Percentiles rank a stretch among this genome's conserved stretches.
Conservation (phyloP, 129 eudicot genomes). For the Centella asiatica region DNA sequence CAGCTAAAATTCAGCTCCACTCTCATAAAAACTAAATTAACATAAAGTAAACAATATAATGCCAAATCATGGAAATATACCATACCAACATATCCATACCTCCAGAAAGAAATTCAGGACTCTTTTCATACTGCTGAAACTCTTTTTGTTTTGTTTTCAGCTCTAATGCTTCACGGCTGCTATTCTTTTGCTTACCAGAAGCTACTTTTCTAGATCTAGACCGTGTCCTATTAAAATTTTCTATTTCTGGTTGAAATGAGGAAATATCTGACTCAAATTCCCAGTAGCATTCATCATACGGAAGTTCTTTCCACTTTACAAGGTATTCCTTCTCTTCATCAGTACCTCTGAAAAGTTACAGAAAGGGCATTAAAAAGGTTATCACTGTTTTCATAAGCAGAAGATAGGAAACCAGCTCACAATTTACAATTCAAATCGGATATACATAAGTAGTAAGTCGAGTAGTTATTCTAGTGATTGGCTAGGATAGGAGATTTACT, state of each 20-base stretch:
- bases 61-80: background rate
- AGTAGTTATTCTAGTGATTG: too few relatives aligned
- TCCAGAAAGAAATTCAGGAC: conserved; percentile 89
- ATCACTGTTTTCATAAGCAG: too few relatives aligned
- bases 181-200: conserved; percentile 43
- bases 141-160: conserved; percentile 60
- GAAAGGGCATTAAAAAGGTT: conserved; percentile 6
- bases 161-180: conserved; percentile 45
- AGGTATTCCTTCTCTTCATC: conserved; percentile 72
- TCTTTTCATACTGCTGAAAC: conserved; percentile 77
- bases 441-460: too few relatives aligned
- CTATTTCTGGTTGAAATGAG: conserved; percentile 46
- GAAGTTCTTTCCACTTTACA: conserved; percentile 90
- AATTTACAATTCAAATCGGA: too few relatives aligned
- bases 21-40: conserved; percentile 4
- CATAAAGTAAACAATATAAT: background rate
- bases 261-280: conserved; percentile 55
- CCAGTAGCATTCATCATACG: conserved; percentile 95
- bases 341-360: background rate
- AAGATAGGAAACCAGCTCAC: too few relatives aligned
- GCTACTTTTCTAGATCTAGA: conserved; percentile 50
- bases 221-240: conserved; percentile 51
- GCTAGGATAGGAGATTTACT: too few relatives aligned
- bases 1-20: background rate
- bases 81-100: conserved; percentile 30